phyloP scores from a whole-genome alignment of 2,329 filamentous ascomycete species.

The Cladosporium sp. region DNA sequence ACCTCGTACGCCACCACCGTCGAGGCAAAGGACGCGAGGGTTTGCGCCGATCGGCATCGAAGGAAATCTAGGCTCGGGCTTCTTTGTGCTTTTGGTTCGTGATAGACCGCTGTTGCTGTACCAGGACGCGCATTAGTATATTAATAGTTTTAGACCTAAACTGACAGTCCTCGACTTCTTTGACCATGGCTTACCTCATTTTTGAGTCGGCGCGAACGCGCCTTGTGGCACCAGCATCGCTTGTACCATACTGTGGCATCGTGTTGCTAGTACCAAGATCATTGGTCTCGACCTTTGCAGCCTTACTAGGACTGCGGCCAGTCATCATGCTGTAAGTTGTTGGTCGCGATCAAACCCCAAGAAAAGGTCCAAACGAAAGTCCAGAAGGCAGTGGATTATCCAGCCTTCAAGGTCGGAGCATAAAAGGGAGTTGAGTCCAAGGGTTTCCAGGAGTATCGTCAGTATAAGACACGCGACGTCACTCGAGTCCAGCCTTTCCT shows the following conservation, averaged over 20 bases:
- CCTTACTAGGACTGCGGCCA: neutral
- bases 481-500: neutral
- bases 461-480: neutral
- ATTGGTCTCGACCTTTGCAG: neutral
- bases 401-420: neutral
- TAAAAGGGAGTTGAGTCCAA: neutral
- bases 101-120: neutral
- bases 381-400: neutral
- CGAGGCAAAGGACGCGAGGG: slow-evolving; percentile 26
- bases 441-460: neutral
- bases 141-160: no score
- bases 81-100: slow-evolving; percentile 14
- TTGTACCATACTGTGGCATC: neutral
- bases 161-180: no score
- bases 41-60: slow-evolving; percentile 27
- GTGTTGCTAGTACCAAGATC: neutral
- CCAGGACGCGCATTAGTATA: neutral
- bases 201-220: neutral
- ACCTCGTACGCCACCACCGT: slow-evolving; percentile 44
- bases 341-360: neutral
- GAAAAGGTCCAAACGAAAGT: neutral
- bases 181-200: neutral
- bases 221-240: neutral
- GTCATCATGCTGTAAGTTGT: neutral
- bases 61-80: slow-evolving; percentile 34